phyloP scores from a whole-genome alignment of 805 yeast genomes.

The Candida saitoana region DNA sequence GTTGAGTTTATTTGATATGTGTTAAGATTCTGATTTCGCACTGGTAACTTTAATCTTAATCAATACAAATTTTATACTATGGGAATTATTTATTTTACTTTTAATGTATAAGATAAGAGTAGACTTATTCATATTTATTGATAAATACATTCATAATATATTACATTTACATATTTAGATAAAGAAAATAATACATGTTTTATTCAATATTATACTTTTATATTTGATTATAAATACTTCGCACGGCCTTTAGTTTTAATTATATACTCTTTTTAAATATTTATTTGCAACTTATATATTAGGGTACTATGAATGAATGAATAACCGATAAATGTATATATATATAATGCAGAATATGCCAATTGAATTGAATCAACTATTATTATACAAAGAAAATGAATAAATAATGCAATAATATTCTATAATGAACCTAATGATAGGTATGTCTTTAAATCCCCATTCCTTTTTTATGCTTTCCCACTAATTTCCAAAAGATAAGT shows the following conservation, averaged over 20 bases:
- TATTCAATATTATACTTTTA: too few species aligned
- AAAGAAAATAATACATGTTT: too few species aligned
- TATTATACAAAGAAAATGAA: neutral
- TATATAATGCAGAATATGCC: neutral
- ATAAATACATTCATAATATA: too few species aligned
- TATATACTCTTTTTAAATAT: too few species aligned
- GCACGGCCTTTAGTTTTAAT: too few species aligned
- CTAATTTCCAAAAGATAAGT: constrained; percentile 42
- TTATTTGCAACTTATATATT: neutral
- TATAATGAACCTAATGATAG: constrained; percentile 1
- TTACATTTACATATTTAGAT: too few species aligned
- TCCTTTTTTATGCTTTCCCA: constrained; percentile 13
- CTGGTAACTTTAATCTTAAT: neutral
- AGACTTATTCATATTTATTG: too few species aligned
- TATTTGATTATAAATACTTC: too few species aligned
- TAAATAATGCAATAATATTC: constrained; percentile 1
- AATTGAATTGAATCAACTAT: neutral
- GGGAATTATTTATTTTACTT: too few species aligned
- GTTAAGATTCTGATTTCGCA: neutral
- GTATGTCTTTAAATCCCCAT: too few species aligned
- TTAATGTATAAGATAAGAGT: too few species aligned
- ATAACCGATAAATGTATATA: neutral
- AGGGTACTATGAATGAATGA: neutral
- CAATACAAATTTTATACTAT: too few species aligned
- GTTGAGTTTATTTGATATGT: neutral